Evolutionary conservation across 1,284 basidiomycete species (phyloP).

Genomic region (Phylloporus sp.): DNA sequence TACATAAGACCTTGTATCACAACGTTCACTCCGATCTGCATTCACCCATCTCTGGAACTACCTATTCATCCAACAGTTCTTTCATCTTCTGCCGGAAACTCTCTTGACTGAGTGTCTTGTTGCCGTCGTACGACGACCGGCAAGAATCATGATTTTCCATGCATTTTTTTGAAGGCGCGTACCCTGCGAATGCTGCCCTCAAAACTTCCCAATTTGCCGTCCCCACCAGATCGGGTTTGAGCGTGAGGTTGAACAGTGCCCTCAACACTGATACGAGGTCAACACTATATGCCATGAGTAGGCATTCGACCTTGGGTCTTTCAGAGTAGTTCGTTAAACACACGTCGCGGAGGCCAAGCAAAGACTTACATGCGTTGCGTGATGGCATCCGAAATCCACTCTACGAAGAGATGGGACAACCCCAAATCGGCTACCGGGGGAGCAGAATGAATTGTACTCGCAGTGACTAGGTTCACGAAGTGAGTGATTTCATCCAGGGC

Average conservation of each 20-base stretch:
- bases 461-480: constrained; percentile 9
- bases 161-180: constrained; percentile 7
- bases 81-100: constrained; percentile 2
- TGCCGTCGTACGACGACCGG: neutral
- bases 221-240: constrained; percentile 10
- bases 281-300: constrained; percentile 14
- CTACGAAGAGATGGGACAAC: constrained; percentile 10
- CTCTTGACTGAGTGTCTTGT: neutral
- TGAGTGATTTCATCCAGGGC: constrained; percentile 7
- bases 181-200: constrained; percentile 11
- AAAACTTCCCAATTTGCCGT: constrained; percentile 11
- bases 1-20: no score
- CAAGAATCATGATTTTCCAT: neutral
- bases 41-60: no score
- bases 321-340: neutral
- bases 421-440: constrained; percentile 13
- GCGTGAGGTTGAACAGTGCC: constrained; percentile 11
- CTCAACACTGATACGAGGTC: constrained; percentile 15
- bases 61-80: neutral
- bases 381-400: constrained; percentile 5
- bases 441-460: constrained; percentile 4
- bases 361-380: constrained; percentile 4
- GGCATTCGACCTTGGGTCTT: constrained; percentile 15
- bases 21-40: no score
- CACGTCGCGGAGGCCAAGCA: neutral